These are phyloP conservation scores for Pseudogymnoascus destructans DNA, from an alignment of 2,329 filamentous ascomycete genomes.

Conservation along the genomic window DNA sequence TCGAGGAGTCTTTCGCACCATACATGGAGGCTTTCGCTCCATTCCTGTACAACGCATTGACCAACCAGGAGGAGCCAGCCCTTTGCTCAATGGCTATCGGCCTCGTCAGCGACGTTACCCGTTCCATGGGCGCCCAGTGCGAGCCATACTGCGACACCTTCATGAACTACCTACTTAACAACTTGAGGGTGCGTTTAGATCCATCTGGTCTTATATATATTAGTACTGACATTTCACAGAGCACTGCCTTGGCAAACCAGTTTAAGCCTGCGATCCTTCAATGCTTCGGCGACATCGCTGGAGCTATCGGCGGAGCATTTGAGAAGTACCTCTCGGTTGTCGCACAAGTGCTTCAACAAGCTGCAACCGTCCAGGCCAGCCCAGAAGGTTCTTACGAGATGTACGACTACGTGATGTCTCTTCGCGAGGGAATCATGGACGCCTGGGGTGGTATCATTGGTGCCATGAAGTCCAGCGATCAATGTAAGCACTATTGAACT, in stretches of 20 bases:
- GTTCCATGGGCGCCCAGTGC: constrained; percentile 77
- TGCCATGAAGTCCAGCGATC: constrained; percentile 73
- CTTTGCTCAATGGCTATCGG: constrained; percentile 96
- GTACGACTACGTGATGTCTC: constrained; percentile 88
- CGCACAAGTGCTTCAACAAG: constrained; percentile 86
- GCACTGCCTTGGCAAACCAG: constrained; percentile 77
- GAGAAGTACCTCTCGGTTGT: constrained; percentile 89
- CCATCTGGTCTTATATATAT: constrained; percentile 14
- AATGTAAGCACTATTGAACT: constrained; percentile 41
- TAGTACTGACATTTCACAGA: constrained; percentile 36
- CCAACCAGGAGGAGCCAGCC: constrained; percentile 88
- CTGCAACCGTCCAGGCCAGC: constrained; percentile 65
- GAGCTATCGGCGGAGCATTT: constrained; percentile 82
- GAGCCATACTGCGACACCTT: constrained; percentile 94
- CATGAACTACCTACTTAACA: constrained; percentile 95
- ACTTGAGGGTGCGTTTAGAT: constrained; percentile 53
- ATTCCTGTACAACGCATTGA: constrained; percentile 85
- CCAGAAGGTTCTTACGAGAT: constrained; percentile 83
- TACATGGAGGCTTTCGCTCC: constrained; percentile 95
- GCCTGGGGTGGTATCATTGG: constrained; percentile 96
- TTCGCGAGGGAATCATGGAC: constrained; percentile 97
- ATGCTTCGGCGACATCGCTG: constrained; percentile 94
- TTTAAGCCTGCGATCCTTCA: constrained; percentile 97
- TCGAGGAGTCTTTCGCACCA: constrained; percentile 87
- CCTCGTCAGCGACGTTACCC: constrained; percentile 88